phyloP scores from a whole-genome alignment of 148 eudicot genomes.

The Diospyros lotus region DNA sequence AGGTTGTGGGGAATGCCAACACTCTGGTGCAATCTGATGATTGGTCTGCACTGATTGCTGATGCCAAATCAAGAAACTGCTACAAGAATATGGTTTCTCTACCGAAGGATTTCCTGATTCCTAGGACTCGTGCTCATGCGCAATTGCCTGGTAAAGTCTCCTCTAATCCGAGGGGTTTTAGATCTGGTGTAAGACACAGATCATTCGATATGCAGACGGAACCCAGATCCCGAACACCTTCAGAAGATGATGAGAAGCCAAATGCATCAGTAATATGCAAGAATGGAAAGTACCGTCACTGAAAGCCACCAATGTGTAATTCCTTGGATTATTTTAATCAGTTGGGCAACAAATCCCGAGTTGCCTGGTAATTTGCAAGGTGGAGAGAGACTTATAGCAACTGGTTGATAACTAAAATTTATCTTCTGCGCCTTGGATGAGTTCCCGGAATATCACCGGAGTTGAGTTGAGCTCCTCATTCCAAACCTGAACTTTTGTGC shows the following conservation, averaged over 20 bases:
- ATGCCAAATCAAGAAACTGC: slow-evolving; percentile 84
- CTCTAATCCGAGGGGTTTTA: slow-evolving; percentile 52
- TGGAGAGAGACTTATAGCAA: slow-evolving; percentile 38
- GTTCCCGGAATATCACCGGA: neutral
- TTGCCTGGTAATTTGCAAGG: slow-evolving; percentile 46
- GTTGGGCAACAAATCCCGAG: slow-evolving; percentile 41
- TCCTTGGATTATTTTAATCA: slow-evolving; percentile 41
- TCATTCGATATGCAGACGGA: slow-evolving; percentile 57
- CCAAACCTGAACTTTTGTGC: neutral
- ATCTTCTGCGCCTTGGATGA: slow-evolving; percentile 12
- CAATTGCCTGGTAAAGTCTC: slow-evolving; percentile 44
- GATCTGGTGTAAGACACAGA: slow-evolving; percentile 70
- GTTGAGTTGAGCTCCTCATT: neutral
- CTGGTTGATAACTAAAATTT: slow-evolving; percentile 9
- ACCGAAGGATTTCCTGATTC: slow-evolving; percentile 72
- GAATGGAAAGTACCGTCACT: slow-evolving; percentile 48
- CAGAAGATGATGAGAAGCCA: slow-evolving; percentile 66
- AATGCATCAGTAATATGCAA: slow-evolving; percentile 35
- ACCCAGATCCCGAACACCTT: slow-evolving; percentile 60
- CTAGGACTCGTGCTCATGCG: slow-evolving; percentile 47
- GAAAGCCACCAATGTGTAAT: slow-evolving; percentile 32
- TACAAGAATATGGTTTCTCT: slow-evolving; percentile 85
- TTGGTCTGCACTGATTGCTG: slow-evolving; percentile 82
- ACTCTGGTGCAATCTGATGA: slow-evolving; percentile 80
- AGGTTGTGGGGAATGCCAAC: slow-evolving; percentile 99